Evolutionary conservation across 768 basidiomycete genomes (phyloP).

Genomic region (Leccinum olivaceopallidum): DNA sequence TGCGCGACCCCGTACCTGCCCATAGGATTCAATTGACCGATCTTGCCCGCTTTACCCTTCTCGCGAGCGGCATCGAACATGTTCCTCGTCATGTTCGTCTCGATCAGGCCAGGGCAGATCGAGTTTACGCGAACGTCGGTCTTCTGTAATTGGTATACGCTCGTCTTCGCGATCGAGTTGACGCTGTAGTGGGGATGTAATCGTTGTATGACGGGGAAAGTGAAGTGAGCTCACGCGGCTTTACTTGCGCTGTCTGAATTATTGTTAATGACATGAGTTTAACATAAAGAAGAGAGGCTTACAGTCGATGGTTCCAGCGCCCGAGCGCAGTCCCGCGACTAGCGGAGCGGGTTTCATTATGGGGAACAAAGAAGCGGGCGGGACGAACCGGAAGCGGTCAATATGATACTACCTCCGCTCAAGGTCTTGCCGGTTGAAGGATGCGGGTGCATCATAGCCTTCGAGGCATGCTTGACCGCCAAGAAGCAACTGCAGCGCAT

Average conservation of each 20-base stretch:
- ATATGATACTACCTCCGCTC: conserved; percentile 79
- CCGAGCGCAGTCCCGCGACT: conserved; percentile 84
- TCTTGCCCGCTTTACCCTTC: conserved; percentile 69
- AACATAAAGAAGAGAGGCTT: conserved; percentile 28
- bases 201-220: not conserved
- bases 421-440: conserved; percentile 65
- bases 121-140: conserved; percentile 87
- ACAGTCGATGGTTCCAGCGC: conserved; percentile 84
- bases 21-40: conserved; percentile 80
- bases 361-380: not conserved
- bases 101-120: conserved; percentile 90
- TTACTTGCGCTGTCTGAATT: conserved; percentile 85
- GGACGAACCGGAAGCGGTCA: conserved; percentile 78
- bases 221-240: conserved; percentile 65
- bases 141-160: conserved; percentile 75
- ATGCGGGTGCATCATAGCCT: conserved; percentile 74
- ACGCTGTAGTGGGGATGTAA: conserved; percentile 51
- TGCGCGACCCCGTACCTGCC: conserved; percentile 81
- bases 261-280: conserved; percentile 14
- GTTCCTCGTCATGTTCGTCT: conserved; percentile 87
- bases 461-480: conserved; percentile 83
- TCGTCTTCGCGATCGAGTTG: conserved; percentile 83
- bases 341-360: conserved; percentile 24
- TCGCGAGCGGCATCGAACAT: conserved; percentile 78
- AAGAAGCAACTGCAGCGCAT: conserved; percentile 69